Evolutionary conservation across 2,329 filamentous ascomycete genomes (phyloP).

Genomic region (Knoxdaviesia capensis): DNA sequence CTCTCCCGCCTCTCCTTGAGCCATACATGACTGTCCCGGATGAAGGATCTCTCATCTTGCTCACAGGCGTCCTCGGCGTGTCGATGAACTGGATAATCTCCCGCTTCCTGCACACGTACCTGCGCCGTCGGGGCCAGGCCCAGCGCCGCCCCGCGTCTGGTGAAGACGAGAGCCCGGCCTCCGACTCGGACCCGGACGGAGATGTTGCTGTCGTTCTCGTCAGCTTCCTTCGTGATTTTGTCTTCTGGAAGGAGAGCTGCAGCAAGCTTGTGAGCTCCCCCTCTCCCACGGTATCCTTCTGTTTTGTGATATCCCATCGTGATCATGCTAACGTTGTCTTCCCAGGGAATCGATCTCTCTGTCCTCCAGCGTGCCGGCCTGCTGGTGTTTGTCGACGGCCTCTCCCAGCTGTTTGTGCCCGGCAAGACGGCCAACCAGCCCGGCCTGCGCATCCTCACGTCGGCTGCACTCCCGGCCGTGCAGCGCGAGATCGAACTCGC

Average conservation of each 20-base stretch:
- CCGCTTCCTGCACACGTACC: slow-evolving; percentile 26
- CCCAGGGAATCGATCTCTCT: slow-evolving; percentile 50
- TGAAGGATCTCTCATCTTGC: slow-evolving; percentile 38
- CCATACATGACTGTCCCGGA: slow-evolving; percentile 39
- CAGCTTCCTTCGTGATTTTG: slow-evolving; percentile 60
- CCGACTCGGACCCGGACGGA: slow-evolving; percentile 5
- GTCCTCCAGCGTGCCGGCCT: slow-evolving; percentile 32
- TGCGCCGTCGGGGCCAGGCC: slow-evolving; percentile 12
- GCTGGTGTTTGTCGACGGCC: slow-evolving; percentile 58
- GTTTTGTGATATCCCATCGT: neutral
- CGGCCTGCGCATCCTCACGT: slow-evolving; percentile 5
- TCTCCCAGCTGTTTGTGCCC: slow-evolving; percentile 32
- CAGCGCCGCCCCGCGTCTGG: slow-evolving; percentile 4
- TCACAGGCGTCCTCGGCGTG: slow-evolving; percentile 48
- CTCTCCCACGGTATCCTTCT: neutral
- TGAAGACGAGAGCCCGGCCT: neutral
- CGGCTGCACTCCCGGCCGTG: slow-evolving; percentile 13
- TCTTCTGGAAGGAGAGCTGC: slow-evolving; percentile 59
- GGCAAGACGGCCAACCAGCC: neutral
- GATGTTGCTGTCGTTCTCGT: slow-evolving; percentile 47
- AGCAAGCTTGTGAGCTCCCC: slow-evolving; percentile 35
- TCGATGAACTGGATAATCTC: slow-evolving; percentile 46
- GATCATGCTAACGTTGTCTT: neutral
- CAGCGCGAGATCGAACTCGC: slow-evolving; percentile 18
- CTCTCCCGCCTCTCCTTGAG: slow-evolving; percentile 39